Conservation (phyloP, 257 asterid genomes). For the Solanum tarapatanum region DNA sequence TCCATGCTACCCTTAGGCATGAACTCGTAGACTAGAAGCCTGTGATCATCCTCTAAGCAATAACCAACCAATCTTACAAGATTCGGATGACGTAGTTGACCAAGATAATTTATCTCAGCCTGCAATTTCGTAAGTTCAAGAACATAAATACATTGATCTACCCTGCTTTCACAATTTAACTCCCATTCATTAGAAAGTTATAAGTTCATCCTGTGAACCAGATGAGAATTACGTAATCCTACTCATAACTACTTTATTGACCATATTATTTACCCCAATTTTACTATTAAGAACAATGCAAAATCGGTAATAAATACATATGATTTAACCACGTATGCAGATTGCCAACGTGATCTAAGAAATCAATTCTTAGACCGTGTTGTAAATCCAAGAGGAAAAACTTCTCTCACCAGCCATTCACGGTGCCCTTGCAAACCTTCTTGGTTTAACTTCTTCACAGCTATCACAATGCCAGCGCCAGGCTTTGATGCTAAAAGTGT, state of each 20-base stretch:
- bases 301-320: background rate
- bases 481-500: conserved; percentile 57
- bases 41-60: conserved; percentile 85
- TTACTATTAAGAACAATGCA: background rate
- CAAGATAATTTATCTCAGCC: conserved; percentile 92
- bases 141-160: background rate
- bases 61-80: conserved; percentile 79
- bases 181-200: background rate
- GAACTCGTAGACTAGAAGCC: conserved; percentile 77
- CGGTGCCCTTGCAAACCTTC: conserved; percentile 95
- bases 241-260: background rate
- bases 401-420: conserved; percentile 72
- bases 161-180: background rate
- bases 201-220: background rate
- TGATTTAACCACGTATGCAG: background rate
- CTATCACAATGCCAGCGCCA: conserved; percentile 65
- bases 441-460: conserved; percentile 77
- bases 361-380: background rate
- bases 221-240: background rate
- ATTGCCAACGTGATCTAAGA: background rate
- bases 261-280: background rate
- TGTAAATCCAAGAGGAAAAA: background rate
- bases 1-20: conserved; percentile 97
- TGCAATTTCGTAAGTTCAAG: conserved; percentile 10
- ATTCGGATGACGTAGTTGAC: conserved; percentile 73